Evolutionary conservation across 2,329 filamentous ascomycete genomes (phyloP).

Genomic region (Trichoderma polysporum): DNA sequence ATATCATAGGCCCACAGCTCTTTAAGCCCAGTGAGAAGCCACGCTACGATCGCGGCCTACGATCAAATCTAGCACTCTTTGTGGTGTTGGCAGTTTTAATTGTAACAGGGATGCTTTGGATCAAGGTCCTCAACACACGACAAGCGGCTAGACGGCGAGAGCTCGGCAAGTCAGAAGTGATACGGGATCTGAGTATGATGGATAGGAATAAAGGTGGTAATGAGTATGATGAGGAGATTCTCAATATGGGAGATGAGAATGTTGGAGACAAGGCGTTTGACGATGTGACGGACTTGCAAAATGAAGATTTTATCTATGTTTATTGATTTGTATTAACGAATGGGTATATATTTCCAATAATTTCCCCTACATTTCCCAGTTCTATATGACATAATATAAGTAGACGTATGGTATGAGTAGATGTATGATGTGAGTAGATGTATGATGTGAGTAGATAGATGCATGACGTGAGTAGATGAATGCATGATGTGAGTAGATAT

Average conservation of each 20-base stretch:
- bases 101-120: conserved; percentile 34
- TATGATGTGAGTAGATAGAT: background rate
- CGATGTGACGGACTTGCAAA: conserved; percentile 57
- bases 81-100: conserved; percentile 54
- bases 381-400: background rate
- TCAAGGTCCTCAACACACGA: conserved; percentile 54
- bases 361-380: background rate
- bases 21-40: conserved; percentile 59
- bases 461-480: too few relatives aligned
- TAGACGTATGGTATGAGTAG: background rate
- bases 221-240: conserved; percentile 26
- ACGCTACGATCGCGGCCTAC: conserved; percentile 55
- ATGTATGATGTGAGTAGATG: background rate
- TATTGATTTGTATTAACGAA: conserved; percentile 29
- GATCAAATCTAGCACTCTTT: conserved; percentile 61
- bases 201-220: conserved; percentile 20
- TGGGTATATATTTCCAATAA: conserved; percentile 1
- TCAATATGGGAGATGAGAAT: conserved; percentile 25
- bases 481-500: background rate
- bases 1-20: conserved; percentile 63
- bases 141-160: conserved; percentile 35
- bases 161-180: conserved; percentile 43
- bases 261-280: conserved; percentile 43
- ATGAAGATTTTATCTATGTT: conserved; percentile 63
- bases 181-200: conserved; percentile 55